Conservation (phyloP, 305 asterid genomes). For the Petunia hybrid region DNA sequence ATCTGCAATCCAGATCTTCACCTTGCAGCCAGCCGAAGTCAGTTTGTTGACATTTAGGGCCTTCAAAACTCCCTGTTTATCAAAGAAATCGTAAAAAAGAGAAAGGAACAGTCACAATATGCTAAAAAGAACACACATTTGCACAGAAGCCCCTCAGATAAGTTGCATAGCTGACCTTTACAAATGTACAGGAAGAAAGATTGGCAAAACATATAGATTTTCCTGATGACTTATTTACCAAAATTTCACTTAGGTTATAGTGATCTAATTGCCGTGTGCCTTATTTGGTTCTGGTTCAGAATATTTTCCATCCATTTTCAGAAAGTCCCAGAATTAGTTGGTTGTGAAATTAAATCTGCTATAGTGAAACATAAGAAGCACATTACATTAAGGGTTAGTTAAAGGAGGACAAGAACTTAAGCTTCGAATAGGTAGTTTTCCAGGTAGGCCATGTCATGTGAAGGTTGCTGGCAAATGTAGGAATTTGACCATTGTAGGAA, state of each 20-base stretch:
- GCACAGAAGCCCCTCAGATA: not conserved
- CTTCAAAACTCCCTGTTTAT: conserved; percentile 86
- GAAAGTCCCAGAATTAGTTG: not conserved
- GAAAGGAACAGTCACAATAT: conserved; percentile 14
- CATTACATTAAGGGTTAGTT: not conserved
- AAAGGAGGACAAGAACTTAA: not conserved
- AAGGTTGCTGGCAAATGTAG: not conserved
- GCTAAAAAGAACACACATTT: conserved; percentile 15
- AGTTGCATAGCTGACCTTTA: not conserved
- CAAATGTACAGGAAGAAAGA: conserved; percentile 20
- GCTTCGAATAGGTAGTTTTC: not conserved
- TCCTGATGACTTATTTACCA: not conserved
- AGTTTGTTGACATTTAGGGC: conserved; percentile 86
- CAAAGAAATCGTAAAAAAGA: conserved; percentile 22
- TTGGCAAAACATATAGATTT: not conserved
- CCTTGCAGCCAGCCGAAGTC: conserved; percentile 85
- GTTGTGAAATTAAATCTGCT: not conserved
- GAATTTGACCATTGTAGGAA: not conserved
- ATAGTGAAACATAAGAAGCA: not conserved
- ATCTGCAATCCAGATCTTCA: conserved; percentile 91
- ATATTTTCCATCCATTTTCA: not conserved
- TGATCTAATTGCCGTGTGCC: not conserved
- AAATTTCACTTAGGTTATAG: not conserved
- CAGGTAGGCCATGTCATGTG: not conserved
- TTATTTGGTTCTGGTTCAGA: conserved; percentile 13